These are phyloP conservation scores for Zygoascus flipseniorum DNA, from an alignment of 805 yeast genomes.

Conservation along the genomic window DNA sequence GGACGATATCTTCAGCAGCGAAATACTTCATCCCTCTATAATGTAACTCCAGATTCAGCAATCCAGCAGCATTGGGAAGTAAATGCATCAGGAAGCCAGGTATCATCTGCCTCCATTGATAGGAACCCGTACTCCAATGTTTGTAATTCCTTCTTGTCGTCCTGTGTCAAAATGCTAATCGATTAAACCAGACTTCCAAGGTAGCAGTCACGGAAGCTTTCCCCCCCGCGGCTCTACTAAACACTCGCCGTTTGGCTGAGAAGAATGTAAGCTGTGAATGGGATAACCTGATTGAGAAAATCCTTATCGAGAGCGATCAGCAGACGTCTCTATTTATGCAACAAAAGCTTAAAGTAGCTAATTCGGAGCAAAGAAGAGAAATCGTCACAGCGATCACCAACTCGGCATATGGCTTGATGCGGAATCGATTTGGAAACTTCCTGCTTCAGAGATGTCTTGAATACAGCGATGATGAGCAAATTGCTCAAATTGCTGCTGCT, in stretches of 20 bases:
- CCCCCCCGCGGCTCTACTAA: constrained; percentile 8
- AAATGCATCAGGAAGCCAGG: not conserved
- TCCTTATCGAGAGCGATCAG: constrained; percentile 31
- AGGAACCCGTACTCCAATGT: no score
- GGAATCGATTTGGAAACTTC: constrained; percentile 35
- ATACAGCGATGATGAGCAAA: constrained; percentile 25
- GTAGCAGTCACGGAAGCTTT: not conserved
- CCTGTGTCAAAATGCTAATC: no score
- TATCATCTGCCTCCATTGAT: no score
- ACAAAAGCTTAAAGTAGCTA: constrained; percentile 29
- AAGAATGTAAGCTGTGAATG: constrained; percentile 24
- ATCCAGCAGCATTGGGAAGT: not conserved
- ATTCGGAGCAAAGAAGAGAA: constrained; percentile 23
- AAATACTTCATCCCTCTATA: constrained; percentile 8
- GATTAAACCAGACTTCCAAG: not conserved
- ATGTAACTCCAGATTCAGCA: constrained; percentile 15
- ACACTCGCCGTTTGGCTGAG: constrained; percentile 26
- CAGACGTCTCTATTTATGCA: constrained; percentile 35
- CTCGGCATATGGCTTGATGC: constrained; percentile 28
- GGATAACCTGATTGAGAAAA: constrained; percentile 26
- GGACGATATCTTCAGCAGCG: not conserved
- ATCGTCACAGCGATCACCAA: constrained; percentile 26
- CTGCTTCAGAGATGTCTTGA: constrained; percentile 34
- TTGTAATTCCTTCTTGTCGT: no score
- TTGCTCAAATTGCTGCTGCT: constrained; percentile 18